Percentiles rank a stretch among this genome's conserved stretches.
Evolutionary conservation across 208 protist species (phyloP).

Genomic region (Wallacemonas rigidus): DNA sequence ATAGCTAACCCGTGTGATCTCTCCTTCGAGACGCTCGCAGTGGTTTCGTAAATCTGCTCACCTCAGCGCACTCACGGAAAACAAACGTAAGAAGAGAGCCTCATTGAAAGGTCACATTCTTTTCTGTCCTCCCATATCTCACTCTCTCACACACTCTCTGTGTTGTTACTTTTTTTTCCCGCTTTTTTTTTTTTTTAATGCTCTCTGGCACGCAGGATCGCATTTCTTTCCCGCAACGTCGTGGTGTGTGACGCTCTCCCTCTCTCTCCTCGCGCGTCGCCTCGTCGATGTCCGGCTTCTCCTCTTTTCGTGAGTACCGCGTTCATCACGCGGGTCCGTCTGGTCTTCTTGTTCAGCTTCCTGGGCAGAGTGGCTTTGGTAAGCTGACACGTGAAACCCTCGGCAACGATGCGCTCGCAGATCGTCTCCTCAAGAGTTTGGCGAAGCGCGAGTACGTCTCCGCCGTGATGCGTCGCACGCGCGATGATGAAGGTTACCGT

Average conservation of each 20-base stretch:
- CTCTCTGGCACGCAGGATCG: too few species aligned
- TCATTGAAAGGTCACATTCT: too few species aligned
- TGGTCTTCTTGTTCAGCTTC: conserved; percentile 80
- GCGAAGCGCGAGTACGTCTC: conserved; percentile 49
- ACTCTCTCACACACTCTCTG: too few species aligned
- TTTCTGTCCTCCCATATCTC: too few species aligned
- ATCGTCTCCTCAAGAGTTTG: conserved; percentile 67
- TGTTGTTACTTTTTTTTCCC: too few species aligned
- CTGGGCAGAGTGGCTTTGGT: conserved; percentile 73
- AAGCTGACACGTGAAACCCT: conserved; percentile 68
- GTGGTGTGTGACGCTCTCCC: background rate
- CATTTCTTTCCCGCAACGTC: too few species aligned
- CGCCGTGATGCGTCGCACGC: conserved; percentile 44
- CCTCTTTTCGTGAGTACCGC: conserved; percentile 62
- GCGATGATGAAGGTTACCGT: conserved; percentile 80
- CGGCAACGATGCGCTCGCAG: conserved; percentile 68
- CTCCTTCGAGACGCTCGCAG: too few species aligned
- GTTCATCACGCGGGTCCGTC: conserved; percentile 78
- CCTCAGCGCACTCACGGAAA: too few species aligned
- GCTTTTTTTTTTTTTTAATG: too few species aligned
- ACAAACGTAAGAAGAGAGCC: too few species aligned
- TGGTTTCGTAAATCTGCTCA: too few species aligned
- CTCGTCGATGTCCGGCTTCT: background rate
- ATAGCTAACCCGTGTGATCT: too few species aligned
- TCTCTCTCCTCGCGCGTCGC: conserved; percentile 8